Base-by-base conservation (phyloP, 805 yeast genomes). In the Spathaspora arborariae region DNA sequence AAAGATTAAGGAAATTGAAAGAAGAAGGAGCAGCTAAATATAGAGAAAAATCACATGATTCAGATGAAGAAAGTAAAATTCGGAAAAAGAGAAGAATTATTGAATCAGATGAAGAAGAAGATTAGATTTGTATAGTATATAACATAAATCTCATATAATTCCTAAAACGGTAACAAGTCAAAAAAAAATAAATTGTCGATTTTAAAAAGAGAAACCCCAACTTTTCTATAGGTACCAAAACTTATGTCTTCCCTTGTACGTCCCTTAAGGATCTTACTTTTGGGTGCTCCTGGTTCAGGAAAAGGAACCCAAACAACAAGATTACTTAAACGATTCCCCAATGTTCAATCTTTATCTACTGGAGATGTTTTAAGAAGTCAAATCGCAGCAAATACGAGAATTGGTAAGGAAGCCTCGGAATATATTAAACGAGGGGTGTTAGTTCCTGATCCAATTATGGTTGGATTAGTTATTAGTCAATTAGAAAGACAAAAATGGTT, bases 211-310 rank as follows among this genome's bases (percentile, higher is more conserved):
- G n/a, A n/a, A 7, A 30, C 35, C 35, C 35, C 35, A 13, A 30
- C 4, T 30, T 30, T 30, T 7, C 4, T 10, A 8, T 30, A 13
- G 35, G 10, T n/a, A 27, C 33, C 5, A 7, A 22, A 8, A 22
- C 11, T 9, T 24, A 30, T 30, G 35, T 10, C 16, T 10, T 30
- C 35, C 10, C 35, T 30, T 26, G 21, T 36, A 4, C 21, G 24
- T 13, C 83, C 91, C 1, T 60, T 85, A 15, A 70, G 97, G 56
- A 64, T 89, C 34, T 72, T 91, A 21, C 70, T 91, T 7, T 68
- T 92, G 20, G 97, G 97, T 2, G 96, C 97, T 0, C 98, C 98
- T 0, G 98, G 98, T 0, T 78, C 96, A 1, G 98, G 98, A 1
- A 91, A 91, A 61, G 97, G 97, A 1, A 91, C 98, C 0, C 87